A percentile compares a stretch with the other conserved stretches of the same genome.
Evolutionary conservation across 1,284 basidiomycete genomes (phyloP).

Genomic region (Pascua guehoae): DNA sequence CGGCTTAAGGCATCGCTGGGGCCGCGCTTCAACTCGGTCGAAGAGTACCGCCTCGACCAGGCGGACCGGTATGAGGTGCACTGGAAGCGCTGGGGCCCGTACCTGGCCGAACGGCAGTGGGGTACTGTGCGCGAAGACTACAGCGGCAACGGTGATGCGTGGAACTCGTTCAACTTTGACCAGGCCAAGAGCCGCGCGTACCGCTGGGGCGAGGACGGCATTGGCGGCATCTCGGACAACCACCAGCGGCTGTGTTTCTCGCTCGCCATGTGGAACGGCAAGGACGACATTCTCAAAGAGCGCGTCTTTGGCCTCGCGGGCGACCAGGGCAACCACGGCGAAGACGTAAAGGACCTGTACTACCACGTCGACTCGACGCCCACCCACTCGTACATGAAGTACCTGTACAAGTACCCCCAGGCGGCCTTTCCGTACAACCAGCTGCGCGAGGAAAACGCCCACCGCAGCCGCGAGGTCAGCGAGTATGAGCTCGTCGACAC

Average conservation of each 20-base stretch:
- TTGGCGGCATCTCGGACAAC: conserved; percentile 94
- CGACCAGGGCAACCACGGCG: conserved; percentile 94
- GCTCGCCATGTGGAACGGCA: conserved; percentile 89
- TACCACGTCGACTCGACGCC: conserved; percentile 98
- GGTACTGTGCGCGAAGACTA: conserved; percentile 98
- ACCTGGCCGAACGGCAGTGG: conserved; percentile 96
- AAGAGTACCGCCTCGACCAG: conserved; percentile 58
- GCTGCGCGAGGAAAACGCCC: conserved; percentile 77
- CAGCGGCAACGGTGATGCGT: conserved; percentile 91
- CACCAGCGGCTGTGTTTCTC: conserved; percentile 88
- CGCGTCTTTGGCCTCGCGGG: conserved; percentile 90
- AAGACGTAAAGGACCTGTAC: conserved; percentile 97
- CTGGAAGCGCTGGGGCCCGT: conserved; percentile 99
- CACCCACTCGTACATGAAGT: conserved; percentile 99
- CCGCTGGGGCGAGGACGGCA: conserved; percentile 97
- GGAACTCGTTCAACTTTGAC: conserved; percentile 96
- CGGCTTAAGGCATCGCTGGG: conserved; percentile 39
- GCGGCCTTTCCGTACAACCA: conserved; percentile 87
- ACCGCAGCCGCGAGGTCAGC: conserved; percentile 75
- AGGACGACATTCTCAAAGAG: conserved; percentile 94
- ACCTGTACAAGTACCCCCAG: conserved; percentile 97
- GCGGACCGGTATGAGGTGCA: conserved; percentile 66
- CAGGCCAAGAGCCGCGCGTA: conserved; percentile 91
- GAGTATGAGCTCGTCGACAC: conserved; percentile 95
- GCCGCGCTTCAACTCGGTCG: conserved; percentile 46